These are phyloP conservation scores for Kuraishia floccosa DNA, from an alignment of 805 yeast species.

Conservation along the genomic window DNA sequence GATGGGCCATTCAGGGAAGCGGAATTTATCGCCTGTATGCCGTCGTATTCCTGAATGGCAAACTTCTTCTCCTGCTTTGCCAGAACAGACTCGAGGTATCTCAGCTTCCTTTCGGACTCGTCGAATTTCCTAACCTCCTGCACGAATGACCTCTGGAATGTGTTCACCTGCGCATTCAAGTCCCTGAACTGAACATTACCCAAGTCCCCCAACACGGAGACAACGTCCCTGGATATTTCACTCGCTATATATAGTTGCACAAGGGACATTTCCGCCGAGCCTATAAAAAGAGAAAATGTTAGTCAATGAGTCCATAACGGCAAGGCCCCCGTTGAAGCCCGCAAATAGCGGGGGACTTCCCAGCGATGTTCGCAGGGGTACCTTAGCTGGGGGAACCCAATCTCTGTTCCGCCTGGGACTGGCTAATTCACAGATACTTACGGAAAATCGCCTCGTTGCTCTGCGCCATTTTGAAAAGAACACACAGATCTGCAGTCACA, in stretches of 20 bases:
- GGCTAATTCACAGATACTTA: constrained; percentile 11
- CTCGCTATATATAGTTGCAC: constrained; percentile 86
- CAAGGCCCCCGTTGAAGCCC: no score
- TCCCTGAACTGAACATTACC: constrained; percentile 86
- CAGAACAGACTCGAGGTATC: constrained; percentile 40
- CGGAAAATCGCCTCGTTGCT: constrained; percentile 26
- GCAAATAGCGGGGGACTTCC: no score
- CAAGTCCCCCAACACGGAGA: constrained; percentile 78
- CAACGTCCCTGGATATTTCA: constrained; percentile 79
- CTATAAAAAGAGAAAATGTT: constrained; percentile 10
- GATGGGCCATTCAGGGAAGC: constrained; percentile 7
- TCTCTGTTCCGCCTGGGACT: no score
- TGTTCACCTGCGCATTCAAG: constrained; percentile 65
- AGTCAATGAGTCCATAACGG: no score
- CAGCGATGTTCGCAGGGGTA: no score
- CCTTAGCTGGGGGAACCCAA: no score
- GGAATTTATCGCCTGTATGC: constrained; percentile 6
- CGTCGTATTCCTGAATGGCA: constrained; percentile 14
- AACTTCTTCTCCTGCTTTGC: constrained; percentile 31
- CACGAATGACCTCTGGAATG: constrained; percentile 87
- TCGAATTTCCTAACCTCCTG: constrained; percentile 77
- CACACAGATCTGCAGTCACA: neutral
- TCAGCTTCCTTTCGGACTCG: constrained; percentile 78
- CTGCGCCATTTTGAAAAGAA: neutral
- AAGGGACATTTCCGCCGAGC: constrained; percentile 97